These are phyloP conservation scores for Lizonia empirigonia DNA, from an alignment of 2,329 filamentous ascomycete genomes.

Conservation along the genomic window DNA sequence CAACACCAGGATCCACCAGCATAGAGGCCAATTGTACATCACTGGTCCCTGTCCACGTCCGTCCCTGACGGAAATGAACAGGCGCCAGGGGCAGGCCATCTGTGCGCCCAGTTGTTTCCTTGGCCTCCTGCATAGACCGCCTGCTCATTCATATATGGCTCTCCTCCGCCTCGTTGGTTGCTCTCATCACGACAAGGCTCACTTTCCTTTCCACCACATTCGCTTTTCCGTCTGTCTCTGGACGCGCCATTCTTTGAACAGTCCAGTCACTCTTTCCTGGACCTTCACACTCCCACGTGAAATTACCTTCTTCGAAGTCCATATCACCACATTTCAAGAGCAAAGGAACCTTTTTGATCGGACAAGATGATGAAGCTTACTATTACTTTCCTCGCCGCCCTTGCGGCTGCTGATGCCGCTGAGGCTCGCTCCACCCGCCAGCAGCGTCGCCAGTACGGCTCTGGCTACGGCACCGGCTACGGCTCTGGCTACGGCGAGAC, in stretches of 20 bases:
- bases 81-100: slow-evolving; percentile 38
- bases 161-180: slow-evolving; percentile 14
- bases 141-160: slow-evolving; percentile 43
- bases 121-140: slow-evolving; percentile 37
- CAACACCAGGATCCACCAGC: slow-evolving; percentile 10
- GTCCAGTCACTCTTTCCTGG: slow-evolving; percentile 49
- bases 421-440: slow-evolving; percentile 38
- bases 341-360: slow-evolving; percentile 28
- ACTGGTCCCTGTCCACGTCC: slow-evolving; percentile 33
- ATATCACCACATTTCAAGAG: slow-evolving; percentile 25
- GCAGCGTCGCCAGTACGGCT: slow-evolving; percentile 35
- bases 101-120: slow-evolving; percentile 30
- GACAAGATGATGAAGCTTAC: slow-evolving; percentile 42
- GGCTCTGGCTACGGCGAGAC: slow-evolving; percentile 15
- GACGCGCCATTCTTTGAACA: slow-evolving; percentile 44
- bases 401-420: slow-evolving; percentile 30
- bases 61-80: slow-evolving; percentile 46
- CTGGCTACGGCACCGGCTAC: slow-evolving; percentile 21
- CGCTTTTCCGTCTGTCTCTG: slow-evolving; percentile 41
- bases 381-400: slow-evolving; percentile 40
- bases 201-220: slow-evolving; percentile 42
- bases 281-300: slow-evolving; percentile 30
- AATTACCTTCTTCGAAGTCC: slow-evolving; percentile 39
- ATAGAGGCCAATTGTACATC: slow-evolving; percentile 20
- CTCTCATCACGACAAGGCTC: slow-evolving; percentile 44